These are phyloP conservation scores for Backusella luteola DNA, from an alignment of 192 early-diverging fungal genomes.

Conservation along the genomic window DNA sequence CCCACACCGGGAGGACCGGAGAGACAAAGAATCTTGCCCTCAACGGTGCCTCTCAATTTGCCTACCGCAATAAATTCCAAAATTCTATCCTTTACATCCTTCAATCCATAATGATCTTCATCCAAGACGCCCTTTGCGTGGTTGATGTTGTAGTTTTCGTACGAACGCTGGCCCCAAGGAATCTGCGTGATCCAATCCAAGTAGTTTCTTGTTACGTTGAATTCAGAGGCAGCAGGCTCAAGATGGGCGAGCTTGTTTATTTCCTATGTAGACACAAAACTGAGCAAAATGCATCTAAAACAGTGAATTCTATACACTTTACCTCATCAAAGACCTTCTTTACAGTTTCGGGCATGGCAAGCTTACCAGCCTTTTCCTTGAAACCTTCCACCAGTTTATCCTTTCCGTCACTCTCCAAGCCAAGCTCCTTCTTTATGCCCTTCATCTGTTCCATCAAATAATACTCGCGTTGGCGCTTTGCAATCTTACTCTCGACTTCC, in stretches of 20 bases:
- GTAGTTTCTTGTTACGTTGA: conserved; percentile 98
- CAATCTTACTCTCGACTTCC: conserved; percentile 97
- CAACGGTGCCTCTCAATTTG: conserved; percentile 90
- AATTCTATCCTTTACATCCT: conserved; percentile 99
- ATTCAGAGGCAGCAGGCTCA: conserved; percentile 95
- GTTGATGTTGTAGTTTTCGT: conserved; percentile 92
- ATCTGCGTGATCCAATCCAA: conserved; percentile 98
- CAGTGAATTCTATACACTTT: conserved; percentile 19
- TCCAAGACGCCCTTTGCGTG: conserved; percentile 89
- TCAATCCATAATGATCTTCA: conserved; percentile 98
- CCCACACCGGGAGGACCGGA: conserved; percentile 99
- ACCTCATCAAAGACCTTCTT: conserved; percentile 95
- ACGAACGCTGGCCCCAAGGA: conserved; percentile 90
- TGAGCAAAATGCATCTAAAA: too few species aligned
- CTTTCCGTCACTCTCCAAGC: conserved; percentile 96
- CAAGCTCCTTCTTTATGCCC: conserved; percentile 98
- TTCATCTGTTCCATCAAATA: conserved; percentile 99
- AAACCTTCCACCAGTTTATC: conserved; percentile 96
- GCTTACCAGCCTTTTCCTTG: conserved; percentile 78
- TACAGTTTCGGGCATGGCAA: conserved; percentile 87
- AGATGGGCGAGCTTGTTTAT: conserved; percentile 89
- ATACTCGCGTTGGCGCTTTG: conserved; percentile 96
- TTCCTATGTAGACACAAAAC: conserved; percentile 51
- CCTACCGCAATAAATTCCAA: conserved; percentile 99
- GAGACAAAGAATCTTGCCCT: conserved; percentile 98